phyloP scores from a whole-genome alignment of 768 basidiomycete species.

The Russula vinacea region DNA sequence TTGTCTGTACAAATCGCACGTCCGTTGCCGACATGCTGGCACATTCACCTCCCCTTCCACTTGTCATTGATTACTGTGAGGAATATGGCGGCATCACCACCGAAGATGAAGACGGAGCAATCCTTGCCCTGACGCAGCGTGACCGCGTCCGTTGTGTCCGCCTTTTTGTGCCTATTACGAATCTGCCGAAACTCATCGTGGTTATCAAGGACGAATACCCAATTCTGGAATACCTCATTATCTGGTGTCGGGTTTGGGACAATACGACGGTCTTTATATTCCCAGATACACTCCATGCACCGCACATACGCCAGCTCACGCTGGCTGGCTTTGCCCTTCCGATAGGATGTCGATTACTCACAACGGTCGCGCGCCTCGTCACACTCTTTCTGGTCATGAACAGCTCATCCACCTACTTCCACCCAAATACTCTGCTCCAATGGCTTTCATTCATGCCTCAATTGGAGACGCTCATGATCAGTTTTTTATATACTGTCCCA shows the following conservation, averaged over 20 bases:
- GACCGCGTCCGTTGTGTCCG: neutral
- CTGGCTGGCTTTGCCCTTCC: neutral
- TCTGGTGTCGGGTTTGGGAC: neutral
- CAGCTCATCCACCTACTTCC: too few relatives aligned
- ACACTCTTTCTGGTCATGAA: neutral
- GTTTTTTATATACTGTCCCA: neutral
- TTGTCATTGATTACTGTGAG: neutral
- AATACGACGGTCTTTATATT: too few relatives aligned
- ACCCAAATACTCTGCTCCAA: neutral
- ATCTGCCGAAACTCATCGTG: neutral
- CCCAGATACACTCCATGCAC: neutral
- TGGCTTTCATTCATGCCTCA: neutral
- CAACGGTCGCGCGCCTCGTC: neutral
- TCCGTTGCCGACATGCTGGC: too few relatives aligned
- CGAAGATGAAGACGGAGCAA: neutral
- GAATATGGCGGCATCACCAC: too few relatives aligned
- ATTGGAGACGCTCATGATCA: neutral
- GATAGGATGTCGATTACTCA: neutral
- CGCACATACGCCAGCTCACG: neutral
- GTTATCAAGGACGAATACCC: neutral
- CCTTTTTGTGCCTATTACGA: neutral
- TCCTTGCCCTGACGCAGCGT: neutral
- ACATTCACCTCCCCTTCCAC: too few relatives aligned
- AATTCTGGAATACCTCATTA: neutral
- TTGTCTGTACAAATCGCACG: too few relatives aligned